Evolutionary conservation across 2,329 filamentous ascomycete genomes (phyloP), one percentile per base, ranked within the genome.

Genomic region (Claviceps pazoutovae): DNA sequence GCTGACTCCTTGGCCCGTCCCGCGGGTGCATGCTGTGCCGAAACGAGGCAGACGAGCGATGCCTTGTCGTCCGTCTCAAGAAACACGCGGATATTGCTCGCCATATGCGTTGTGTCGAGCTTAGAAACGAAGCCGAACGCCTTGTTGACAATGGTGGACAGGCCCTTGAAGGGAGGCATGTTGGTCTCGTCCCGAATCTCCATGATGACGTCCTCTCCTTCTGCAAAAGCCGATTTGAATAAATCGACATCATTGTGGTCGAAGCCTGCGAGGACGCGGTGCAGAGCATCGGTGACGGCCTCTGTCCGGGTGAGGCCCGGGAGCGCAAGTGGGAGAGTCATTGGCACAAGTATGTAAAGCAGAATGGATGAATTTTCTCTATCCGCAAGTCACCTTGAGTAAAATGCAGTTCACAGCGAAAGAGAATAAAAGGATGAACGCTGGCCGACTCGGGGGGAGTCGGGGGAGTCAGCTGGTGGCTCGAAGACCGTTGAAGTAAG

Each of bases 51-150:
- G 5, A 14, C 13, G 4, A 44, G 41, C 17, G 41, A 43, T 17
- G 41, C 41, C 41, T 43, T 21, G 17, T 43, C 37, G 7, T 51
- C 60, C 23, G 60, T 57, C 47, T 60, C 53, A 9, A 61, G 21
- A 23, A 60, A 51, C 21, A 66, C 53, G n/a, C 64, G 59, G 16
- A 64, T 52, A 50, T 62, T 66, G 49, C 54, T 64, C 44, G 61
- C 51, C n/a, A 57, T 58, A 51, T 67, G 66, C 9, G 62, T 65
- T 14, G 63, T 65, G 36, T 60, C 60, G 37, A 54, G 47, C 17
- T 11, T 49, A 6, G 49, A 43, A 17, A 53, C 48, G n/a, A 46
- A 37, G 23, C 30, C 51, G 30, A 53, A 49, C 7, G 48, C 42
- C 11, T 53, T 26, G 34, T 16, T 43, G 26, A 36, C 34, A 34